A percentile compares a stretch with the other conserved stretches of the same genome.
Conservation (phyloP, 495 filamentous ascomycete genomes). For the Patellaria atrata region DNA sequence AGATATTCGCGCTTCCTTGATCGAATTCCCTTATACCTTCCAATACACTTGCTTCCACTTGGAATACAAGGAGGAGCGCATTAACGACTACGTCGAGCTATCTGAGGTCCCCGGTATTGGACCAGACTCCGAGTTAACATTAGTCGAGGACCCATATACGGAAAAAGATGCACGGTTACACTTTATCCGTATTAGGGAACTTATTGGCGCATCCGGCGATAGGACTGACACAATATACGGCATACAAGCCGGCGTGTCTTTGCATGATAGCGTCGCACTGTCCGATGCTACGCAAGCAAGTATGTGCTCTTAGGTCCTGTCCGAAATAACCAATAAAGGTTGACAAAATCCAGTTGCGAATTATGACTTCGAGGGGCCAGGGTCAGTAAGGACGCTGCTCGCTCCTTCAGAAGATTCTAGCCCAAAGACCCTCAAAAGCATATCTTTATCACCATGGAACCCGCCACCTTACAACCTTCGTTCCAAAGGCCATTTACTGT, state of each 20-base stretch:
- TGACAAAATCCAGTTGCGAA: no score
- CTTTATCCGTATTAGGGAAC: conserved; percentile 72
- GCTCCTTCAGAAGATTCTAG: conserved; percentile 46
- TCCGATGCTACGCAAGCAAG: conserved; percentile 22
- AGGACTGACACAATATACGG: conserved; percentile 81
- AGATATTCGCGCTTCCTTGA: conserved; percentile 90
- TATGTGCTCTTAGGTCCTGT: conserved; percentile 1
- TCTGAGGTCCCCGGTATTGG: conserved; percentile 76
- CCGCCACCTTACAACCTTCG: conserved; percentile 82
- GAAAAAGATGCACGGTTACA: conserved; percentile 98
- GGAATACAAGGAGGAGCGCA: conserved; percentile 64
- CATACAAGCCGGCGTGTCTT: conserved; percentile 68
- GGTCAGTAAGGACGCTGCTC: conserved; percentile 54
- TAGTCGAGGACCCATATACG: conserved; percentile 94
- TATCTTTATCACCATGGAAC: conserved; percentile 89
- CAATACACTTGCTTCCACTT: conserved; percentile 99
- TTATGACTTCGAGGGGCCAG: conserved; percentile 61
- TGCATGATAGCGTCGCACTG: conserved; percentile 61
- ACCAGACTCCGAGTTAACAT: conserved; percentile 54
- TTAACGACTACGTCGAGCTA: conserved; percentile 91
- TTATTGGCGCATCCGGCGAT: conserved; percentile 82
- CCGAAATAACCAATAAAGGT: conserved; percentile 8
- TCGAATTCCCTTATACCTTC: conserved; percentile 83
- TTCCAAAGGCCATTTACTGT: conserved; percentile 85
- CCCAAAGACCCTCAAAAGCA: conserved; percentile 78